Base-by-base conservation (phyloP, 108 stramenopile genomes). In the Cyclotella cryptica region DNA sequence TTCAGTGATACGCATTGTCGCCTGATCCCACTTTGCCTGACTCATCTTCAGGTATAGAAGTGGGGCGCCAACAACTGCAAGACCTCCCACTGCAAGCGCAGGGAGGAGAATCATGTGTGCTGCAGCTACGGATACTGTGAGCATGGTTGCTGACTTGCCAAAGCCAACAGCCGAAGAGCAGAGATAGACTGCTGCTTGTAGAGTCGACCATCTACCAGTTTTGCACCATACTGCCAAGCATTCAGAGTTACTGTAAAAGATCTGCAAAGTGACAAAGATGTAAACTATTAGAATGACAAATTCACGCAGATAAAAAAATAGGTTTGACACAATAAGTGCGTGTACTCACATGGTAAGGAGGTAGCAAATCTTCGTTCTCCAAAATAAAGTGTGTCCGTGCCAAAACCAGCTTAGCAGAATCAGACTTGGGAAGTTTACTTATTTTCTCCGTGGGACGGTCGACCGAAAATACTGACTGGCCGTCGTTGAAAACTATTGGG, bases 191-290 rank as follows among this genome's bases (percentile, higher is more conserved):
- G 84, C 80, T 22, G 84, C 78, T 35, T 85, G 84, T 11, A 85
- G 67, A 49, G 84, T 85, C 35, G 79, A 81, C 84, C 84, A 85
- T 35, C 84, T 54, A 15, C 84, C 84, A 0, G 84, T 85, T 63
- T 85, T 85, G 40, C 77, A 77, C 84, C 84, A 83, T 14, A 85
- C 84, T 46, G 84, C 84, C 27, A 85, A 72, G 42, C 84, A 85
- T 61, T 85, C 84, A 24, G 76, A 78, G 52, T 85, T 85, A 69
- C 80, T 81, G 61, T 74, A 81, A 54, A 78, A 78, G 2, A 78
- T 55, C 72, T 73, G 28, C 40, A 41, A 30, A 28, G 4, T 29
- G 8, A 65, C 17, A 41, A 55, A 39, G 41, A 8, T 42, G 40
- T 52, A 15, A 53, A 6, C 22, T 52, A 35, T 44, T 10, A 65